Percentiles rank a stretch among this genome's conserved stretches.
phyloP scores from a whole-genome alignment of 768 basidiomycete genomes.

The Mycena haematopus region DNA sequence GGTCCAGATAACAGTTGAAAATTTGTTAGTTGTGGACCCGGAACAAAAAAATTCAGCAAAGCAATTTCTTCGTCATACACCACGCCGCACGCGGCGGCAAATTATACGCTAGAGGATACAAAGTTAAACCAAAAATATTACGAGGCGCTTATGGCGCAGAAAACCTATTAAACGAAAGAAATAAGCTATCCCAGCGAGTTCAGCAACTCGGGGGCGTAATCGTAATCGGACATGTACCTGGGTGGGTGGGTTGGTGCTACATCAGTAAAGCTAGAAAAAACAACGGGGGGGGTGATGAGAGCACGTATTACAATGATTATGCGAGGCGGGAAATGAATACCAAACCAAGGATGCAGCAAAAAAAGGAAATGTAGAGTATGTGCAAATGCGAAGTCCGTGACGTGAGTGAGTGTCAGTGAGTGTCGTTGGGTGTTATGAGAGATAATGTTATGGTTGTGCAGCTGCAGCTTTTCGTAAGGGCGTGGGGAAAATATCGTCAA shows the following conservation, averaged over 20 bases:
- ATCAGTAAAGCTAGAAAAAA: slow-evolving; percentile 11
- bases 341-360: background rate
- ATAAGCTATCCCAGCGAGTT: slow-evolving; percentile 20
- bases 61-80: slow-evolving; percentile 16
- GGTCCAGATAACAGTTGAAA: slow-evolving; percentile 18
- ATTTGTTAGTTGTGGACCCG: too few relatives aligned
- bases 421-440: slow-evolving; percentile 12
- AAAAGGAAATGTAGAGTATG: slow-evolving; percentile 4
- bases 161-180: background rate
- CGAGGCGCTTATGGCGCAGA: background rate
- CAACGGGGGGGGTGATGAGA: slow-evolving; percentile 9
- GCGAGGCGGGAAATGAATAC: background rate
- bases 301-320: slow-evolving; percentile 15
- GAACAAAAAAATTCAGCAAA: slow-evolving; percentile 1
- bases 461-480: slow-evolving; percentile 15
- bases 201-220: slow-evolving; percentile 10
- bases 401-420: background rate
- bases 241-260: slow-evolving; percentile 14
- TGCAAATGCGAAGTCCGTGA: background rate
- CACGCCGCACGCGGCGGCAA: slow-evolving; percentile 23
- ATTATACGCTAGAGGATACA: slow-evolving; percentile 18
- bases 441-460: slow-evolving; percentile 1
- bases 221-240: background rate
- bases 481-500: slow-evolving; percentile 20
- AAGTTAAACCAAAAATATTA: slow-evolving; percentile 10